phyloP scores from a whole-genome alignment of 2,329 filamentous ascomycete genomes.

The Cytospora piceae region DNA sequence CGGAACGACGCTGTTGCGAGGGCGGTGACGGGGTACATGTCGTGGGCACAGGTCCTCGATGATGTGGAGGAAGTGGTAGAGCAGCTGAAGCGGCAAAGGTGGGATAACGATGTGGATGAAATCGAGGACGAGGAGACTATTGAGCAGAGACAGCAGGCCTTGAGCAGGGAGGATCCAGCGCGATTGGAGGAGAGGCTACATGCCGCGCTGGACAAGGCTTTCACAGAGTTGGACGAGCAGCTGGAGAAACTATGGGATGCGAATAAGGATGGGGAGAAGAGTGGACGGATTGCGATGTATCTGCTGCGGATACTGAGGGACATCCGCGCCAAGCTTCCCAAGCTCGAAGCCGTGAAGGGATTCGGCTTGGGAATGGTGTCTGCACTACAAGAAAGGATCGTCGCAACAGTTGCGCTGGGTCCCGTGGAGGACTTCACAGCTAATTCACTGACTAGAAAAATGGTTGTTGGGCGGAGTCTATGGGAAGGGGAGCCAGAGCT shows the following conservation, averaged over 20 bases:
- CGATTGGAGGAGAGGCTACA: conserved; percentile 42
- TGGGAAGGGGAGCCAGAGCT: conserved; percentile 81
- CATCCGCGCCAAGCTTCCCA: conserved; percentile 68
- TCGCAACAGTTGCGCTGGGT: conserved; percentile 52
- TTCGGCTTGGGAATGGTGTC: conserved; percentile 67
- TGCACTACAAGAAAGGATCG: conserved; percentile 66
- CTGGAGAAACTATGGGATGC: conserved; percentile 55
- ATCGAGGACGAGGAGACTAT: conserved; percentile 75
- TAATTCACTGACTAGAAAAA: conserved; percentile 48
- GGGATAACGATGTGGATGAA: conserved; percentile 76
- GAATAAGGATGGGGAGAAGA: conserved; percentile 49
- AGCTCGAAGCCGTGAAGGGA: conserved; percentile 49
- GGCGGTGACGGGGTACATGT: conserved; percentile 66
- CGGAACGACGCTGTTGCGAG: conserved; percentile 67
- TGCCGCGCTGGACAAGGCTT: conserved; percentile 40
- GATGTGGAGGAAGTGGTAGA: conserved; percentile 66
- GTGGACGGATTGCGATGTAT: conserved; percentile 63
- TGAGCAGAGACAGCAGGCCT: conserved; percentile 65
- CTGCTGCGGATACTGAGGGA: conserved; percentile 75
- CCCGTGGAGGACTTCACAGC: conserved; percentile 54
- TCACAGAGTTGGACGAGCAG: conserved; percentile 57
- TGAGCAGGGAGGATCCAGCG: conserved; percentile 65
- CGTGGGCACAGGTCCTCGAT: conserved; percentile 76
- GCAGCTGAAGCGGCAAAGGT: conserved; percentile 67
- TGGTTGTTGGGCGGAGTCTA: conserved; percentile 65